Conservation (phyloP, 164 flowering plant species). For the Litsea cubeba region DNA sequence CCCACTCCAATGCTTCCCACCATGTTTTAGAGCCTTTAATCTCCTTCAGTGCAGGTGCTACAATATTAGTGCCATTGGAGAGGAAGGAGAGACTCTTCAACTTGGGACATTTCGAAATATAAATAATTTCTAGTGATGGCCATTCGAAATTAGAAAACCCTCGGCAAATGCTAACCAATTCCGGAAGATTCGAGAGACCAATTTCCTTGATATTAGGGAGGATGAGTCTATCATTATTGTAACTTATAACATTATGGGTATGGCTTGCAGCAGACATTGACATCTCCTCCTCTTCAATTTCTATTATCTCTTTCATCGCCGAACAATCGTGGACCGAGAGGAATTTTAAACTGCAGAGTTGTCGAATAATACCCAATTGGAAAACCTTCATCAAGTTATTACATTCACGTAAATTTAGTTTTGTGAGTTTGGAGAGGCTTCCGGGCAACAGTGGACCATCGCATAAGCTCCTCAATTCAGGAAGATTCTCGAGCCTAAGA, state of each 20-base stretch:
- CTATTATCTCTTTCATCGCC: background rate
- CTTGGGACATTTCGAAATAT: too few species aligned
- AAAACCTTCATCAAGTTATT: background rate
- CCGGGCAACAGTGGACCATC: background rate
- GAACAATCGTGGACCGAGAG: background rate
- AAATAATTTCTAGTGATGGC: too few species aligned
- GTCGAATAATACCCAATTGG: background rate
- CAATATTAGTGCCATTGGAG: background rate
- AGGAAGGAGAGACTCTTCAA: too few species aligned
- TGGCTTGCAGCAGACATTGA: background rate
- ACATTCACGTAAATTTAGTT: accelerated
- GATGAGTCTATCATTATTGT: too few species aligned
- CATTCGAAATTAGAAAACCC: too few species aligned
- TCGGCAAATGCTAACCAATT: too few species aligned
- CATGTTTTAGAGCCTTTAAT: background rate
- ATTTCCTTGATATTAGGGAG: too few species aligned
- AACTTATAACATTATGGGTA: background rate
- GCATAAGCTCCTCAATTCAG: background rate
- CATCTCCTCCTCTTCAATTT: background rate
- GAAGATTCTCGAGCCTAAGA: background rate
- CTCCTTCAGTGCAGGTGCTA: background rate
- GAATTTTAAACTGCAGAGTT: background rate
- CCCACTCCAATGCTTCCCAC: background rate
- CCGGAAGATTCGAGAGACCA: too few species aligned
- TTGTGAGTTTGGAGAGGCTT: background rate